Conservation (phyloP, 306 rosid species). For the Chamaecrista fasciculata region DNA sequence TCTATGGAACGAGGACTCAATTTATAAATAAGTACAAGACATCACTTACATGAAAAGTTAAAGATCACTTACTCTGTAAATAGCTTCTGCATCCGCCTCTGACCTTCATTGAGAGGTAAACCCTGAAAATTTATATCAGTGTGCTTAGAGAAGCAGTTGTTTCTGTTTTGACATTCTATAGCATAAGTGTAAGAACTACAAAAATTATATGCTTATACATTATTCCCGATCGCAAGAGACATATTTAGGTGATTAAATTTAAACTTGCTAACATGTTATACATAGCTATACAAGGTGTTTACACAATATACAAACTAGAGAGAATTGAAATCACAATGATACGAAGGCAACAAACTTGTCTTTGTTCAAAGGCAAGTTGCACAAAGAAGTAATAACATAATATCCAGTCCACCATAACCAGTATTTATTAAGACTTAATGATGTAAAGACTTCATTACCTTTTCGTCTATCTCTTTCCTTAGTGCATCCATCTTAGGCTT, state of each 20-base stretch:
- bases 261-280: not conserved
- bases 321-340: not conserved
- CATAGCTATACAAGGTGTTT: not conserved
- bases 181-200: slow-evolving; percentile 4
- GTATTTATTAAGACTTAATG: slow-evolving; percentile 14
- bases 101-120: slow-evolving; percentile 25
- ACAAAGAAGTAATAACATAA: slow-evolving; percentile 7
- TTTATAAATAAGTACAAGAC: slow-evolving; percentile 8
- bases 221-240: not conserved
- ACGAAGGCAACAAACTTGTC: not conserved
- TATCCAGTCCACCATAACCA: not conserved
- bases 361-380: not conserved
- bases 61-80: slow-evolving; percentile 36
- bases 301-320: not conserved
- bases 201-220: not conserved
- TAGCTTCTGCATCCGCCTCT: slow-evolving; percentile 30
- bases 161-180: slow-evolving; percentile 1
- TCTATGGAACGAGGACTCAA: not conserved
- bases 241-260: not conserved
- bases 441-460: slow-evolving; percentile 47
- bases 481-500: slow-evolving; percentile 65
- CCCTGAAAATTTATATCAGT: slow-evolving; percentile 27
- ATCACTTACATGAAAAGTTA: not conserved
- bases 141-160: slow-evolving; percentile 10
- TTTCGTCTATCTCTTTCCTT: slow-evolving; percentile 45